Evolutionary conservation across 176 grass and related monocot species (phyloP), one percentile per base, ranked within the genome.

Genomic region (Raddia guianensis): DNA sequence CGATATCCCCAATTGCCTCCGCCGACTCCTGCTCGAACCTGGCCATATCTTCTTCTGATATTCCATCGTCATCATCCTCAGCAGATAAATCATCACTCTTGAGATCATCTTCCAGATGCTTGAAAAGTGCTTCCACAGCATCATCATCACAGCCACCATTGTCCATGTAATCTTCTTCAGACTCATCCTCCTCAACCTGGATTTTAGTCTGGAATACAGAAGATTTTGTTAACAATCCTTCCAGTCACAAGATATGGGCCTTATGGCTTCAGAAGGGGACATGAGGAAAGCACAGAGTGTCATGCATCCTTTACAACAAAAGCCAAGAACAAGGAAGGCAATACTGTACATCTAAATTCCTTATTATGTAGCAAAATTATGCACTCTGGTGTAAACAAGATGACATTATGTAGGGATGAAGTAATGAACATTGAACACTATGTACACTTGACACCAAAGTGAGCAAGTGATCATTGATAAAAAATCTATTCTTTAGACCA

Each of bases 41-140:
- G 15, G 80, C 85, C 84, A 98, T 70, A 85, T 98, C 92, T 81
- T 98, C 92, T 75, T 95, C 88, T n/a, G 90, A 93, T 75, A 99
- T 91, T 44, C 84, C 96, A 73, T 87, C 84, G 12, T 92, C 86
- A 4, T 77, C 79, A 14, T 88, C 76, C 13, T 95, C 96, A 5
- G 75, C 63, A 54, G 85, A 87, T 37, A 84, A 82, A 68, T 90
- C 84, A 56, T 95, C 82, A 20, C 90, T 95, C 62, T 86, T 84
- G 16, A 99, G 62, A 75, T 99, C 96, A 90, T 93, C 89, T 52
- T 95, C 96, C 27, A 99, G 86, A 50, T 93, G 84, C 74, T 78
- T 85, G 79, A 99, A 99, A 76, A 95, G 85, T 50, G 83, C 86
- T 77, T 95, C 89, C 75, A 99, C 59, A 9, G 81, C 79, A 34